Evolutionary conservation across 805 yeast genomes (phyloP).

Genomic region (Candida sakaeoensis): DNA sequence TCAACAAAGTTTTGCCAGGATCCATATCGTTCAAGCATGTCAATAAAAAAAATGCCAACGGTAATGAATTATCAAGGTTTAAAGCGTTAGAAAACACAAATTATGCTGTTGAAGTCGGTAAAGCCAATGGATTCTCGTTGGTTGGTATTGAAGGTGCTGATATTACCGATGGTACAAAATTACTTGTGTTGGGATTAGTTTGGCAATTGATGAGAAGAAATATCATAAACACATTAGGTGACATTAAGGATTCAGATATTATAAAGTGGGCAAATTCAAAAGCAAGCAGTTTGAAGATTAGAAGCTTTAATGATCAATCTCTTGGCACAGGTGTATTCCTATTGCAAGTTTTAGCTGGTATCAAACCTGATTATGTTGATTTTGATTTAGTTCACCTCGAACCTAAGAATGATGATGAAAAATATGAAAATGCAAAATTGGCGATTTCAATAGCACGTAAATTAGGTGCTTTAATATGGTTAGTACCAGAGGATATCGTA

Average conservation of each 20-base stretch:
- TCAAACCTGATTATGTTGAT: constrained; percentile 97
- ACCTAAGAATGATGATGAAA: constrained; percentile 78
- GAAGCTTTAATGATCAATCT: constrained; percentile 83
- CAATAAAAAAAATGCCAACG: constrained; percentile 77
- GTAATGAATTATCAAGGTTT: constrained; percentile 78
- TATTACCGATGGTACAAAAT: constrained; percentile 87
- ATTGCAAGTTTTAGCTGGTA: constrained; percentile 84
- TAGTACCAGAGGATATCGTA: constrained; percentile 98
- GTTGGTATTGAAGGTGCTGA: constrained; percentile 99
- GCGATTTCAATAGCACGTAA: constrained; percentile 98
- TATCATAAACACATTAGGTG: constrained; percentile 77
- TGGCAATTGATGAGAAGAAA: constrained; percentile 99
- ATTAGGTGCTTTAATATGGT: constrained; percentile 95
- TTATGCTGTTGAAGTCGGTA: constrained; percentile 96
- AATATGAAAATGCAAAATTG: constrained; percentile 89
- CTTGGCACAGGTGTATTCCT: constrained; percentile 76
- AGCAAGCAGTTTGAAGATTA: constrained; percentile 81
- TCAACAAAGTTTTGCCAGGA: constrained; percentile 93
- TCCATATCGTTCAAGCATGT: constrained; percentile 74
- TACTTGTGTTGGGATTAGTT: constrained; percentile 85
- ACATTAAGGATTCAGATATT: constrained; percentile 78
- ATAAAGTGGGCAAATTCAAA: constrained; percentile 91
- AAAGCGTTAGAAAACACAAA: constrained; percentile 97
- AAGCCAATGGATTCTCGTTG: constrained; percentile 84
- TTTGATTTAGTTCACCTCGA: constrained; percentile 76